These are phyloP conservation scores for Daldinia childiae DNA, from an alignment of 495 filamentous ascomycete species.

Conservation along the genomic window DNA sequence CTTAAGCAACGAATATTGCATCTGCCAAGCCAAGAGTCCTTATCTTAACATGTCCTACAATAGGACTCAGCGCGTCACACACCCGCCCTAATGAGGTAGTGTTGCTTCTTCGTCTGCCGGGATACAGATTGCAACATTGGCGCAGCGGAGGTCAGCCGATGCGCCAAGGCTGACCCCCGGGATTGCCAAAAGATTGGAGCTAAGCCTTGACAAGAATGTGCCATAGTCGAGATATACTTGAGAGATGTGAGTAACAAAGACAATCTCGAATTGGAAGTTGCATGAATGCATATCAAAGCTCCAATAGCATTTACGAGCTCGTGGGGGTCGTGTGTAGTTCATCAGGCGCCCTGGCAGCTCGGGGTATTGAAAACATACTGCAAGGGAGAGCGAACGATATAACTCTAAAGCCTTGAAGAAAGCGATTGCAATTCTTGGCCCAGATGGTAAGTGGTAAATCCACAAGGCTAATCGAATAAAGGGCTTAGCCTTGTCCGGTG, in stretches of 20 bases:
- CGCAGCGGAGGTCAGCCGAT: slow-evolving; percentile 33
- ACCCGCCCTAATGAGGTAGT: neutral
- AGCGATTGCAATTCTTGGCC: neutral
- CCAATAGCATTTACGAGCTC: neutral
- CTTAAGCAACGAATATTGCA: slow-evolving; percentile 20
- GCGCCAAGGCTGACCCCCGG: slow-evolving; percentile 38
- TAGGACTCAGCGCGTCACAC: slow-evolving; percentile 8
- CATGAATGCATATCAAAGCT: slow-evolving; percentile 5
- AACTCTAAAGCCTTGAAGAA: neutral
- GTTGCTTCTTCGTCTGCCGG: slow-evolving; percentile 14
- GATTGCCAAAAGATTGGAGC: slow-evolving; percentile 27
- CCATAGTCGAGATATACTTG: slow-evolving; percentile 29
- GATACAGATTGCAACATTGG: slow-evolving; percentile 36
- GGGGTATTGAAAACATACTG: neutral
- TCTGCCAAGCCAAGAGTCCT: slow-evolving; percentile 33
- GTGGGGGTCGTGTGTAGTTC: neutral
- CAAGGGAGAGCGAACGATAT: neutral
- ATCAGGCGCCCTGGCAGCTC: neutral
- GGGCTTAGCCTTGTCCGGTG: neutral
- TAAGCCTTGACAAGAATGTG: slow-evolving; percentile 49
- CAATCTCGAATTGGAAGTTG: slow-evolving; percentile 39
- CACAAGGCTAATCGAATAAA: slow-evolving; percentile 1
- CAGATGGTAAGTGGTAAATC: neutral
- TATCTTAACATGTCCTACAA: slow-evolving; percentile 23
- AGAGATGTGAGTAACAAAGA: slow-evolving; percentile 17